Percentiles rank a stretch among this genome's conserved stretches.
Conservation (phyloP, 495 filamentous ascomycete species). For the Monascus purpureus region DNA sequence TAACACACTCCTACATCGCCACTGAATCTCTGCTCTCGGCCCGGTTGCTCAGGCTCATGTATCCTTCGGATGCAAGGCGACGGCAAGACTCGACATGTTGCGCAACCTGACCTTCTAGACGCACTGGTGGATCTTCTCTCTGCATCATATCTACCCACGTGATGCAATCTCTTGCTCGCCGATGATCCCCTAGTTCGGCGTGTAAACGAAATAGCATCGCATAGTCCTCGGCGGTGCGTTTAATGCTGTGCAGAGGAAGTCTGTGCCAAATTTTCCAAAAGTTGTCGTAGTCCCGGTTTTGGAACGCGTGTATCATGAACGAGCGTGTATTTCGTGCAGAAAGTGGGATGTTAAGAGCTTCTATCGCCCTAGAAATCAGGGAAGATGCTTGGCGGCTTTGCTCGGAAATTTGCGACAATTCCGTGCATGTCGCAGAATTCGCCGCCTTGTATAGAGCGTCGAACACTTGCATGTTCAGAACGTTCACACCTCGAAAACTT, state of each 20-base stretch:
- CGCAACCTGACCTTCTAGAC: slow-evolving; percentile 24
- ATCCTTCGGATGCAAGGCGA: slow-evolving; percentile 15
- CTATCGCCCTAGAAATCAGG: slow-evolving; percentile 17
- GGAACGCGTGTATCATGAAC: slow-evolving; percentile 29
- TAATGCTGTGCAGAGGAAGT: slow-evolving; percentile 30
- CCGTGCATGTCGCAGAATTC: slow-evolving; percentile 1
- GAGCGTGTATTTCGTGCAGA: slow-evolving; percentile 31
- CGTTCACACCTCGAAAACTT: slow-evolving; percentile 25
- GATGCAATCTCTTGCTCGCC: slow-evolving; percentile 30
- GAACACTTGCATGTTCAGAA: slow-evolving; percentile 30
- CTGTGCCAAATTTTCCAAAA: slow-evolving; percentile 52
- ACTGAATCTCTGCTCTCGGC: no score
- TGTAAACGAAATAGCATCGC: slow-evolving; percentile 37
- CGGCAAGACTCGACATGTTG: slow-evolving; percentile 36
- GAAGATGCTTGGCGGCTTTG: slow-evolving; percentile 4
- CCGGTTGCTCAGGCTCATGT: no score
- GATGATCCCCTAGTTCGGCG: slow-evolving; percentile 30
- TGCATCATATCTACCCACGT: slow-evolving; percentile 42
- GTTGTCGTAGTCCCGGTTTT: slow-evolving; percentile 30
- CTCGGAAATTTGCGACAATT: slow-evolving; percentile 5
- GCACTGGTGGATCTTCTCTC: slow-evolving; percentile 40
- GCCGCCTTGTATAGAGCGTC: slow-evolving; percentile 25
- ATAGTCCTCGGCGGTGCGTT: slow-evolving; percentile 44
- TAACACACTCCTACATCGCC: no score
- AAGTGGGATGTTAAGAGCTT: slow-evolving; percentile 26